Evolutionary conservation across 768 basidiomycete species (phyloP).

Genomic region (Russula brevipes): DNA sequence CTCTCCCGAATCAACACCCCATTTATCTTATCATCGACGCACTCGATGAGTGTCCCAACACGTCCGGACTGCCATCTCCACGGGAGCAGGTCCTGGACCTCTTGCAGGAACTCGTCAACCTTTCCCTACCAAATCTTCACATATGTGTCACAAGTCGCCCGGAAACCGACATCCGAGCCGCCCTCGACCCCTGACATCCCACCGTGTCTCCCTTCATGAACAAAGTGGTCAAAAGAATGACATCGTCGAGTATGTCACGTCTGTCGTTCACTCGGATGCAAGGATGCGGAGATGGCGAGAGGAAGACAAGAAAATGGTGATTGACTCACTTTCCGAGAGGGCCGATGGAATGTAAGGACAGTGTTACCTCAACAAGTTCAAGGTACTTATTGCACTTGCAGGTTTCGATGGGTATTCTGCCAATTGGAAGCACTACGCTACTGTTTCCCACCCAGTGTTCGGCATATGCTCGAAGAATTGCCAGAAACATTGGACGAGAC

Average conservation of each 20-base stretch:
- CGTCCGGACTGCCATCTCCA: neutral
- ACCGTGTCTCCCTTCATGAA: neutral
- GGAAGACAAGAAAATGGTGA: neutral
- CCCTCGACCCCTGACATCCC: neutral
- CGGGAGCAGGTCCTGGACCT: neutral
- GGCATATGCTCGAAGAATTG: neutral
- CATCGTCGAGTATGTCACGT: neutral
- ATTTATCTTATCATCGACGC: slow-evolving; percentile 7
- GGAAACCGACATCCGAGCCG: neutral
- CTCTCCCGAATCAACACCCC: neutral
- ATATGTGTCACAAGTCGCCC: slow-evolving; percentile 4
- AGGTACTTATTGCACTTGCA: neutral
- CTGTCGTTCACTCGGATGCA: neutral
- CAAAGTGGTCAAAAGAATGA: slow-evolving; percentile 2
- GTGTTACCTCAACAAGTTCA: too few species aligned
- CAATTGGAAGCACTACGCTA: neutral
- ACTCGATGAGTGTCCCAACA: slow-evolving; percentile 1
- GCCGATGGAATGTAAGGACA: slow-evolving; percentile 5
- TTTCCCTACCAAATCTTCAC: neutral
- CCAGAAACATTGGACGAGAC: neutral
- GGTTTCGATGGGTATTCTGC: slow-evolving; percentile 4
- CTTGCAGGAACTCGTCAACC: neutral
- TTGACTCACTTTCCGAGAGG: neutral
- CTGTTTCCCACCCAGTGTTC: neutral
- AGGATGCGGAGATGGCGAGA: neutral